Evolutionary conservation across 768 basidiomycete genomes (phyloP).

Genomic region (Gelatoporia subvermispora): DNA sequence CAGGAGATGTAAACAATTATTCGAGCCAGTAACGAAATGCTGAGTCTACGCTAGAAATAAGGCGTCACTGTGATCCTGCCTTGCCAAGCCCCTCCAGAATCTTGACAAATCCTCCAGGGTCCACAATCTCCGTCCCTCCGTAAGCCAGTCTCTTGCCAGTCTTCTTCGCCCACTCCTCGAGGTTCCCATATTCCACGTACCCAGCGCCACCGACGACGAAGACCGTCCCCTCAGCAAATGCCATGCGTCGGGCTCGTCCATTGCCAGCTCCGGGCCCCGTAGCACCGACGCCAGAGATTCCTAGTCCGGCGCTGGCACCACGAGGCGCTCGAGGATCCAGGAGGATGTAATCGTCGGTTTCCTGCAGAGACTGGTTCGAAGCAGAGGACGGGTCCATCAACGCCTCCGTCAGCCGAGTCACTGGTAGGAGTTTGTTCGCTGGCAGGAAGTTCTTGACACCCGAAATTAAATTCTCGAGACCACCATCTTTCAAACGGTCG

Average conservation of each 20-base stretch:
- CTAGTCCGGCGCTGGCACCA: constrained; percentile 39
- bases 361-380: constrained; percentile 89
- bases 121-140: constrained; percentile 92
- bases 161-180: constrained; percentile 87
- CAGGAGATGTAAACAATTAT: too few species aligned
- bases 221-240: constrained; percentile 83
- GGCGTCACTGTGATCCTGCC: constrained; percentile 7
- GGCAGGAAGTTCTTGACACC: constrained; percentile 98
- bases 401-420: constrained; percentile 91
- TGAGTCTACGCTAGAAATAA: not conserved
- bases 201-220: constrained; percentile 96
- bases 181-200: constrained; percentile 95
- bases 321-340: constrained; percentile 87
- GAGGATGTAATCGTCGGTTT: constrained; percentile 94
- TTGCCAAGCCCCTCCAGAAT: constrained; percentile 65
- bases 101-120: constrained; percentile 80
- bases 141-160: constrained; percentile 86
- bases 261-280: constrained; percentile 23
- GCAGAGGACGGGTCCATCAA: constrained; percentile 96
- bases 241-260: constrained; percentile 51
- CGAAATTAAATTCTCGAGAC: constrained; percentile 94
- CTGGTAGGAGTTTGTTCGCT: constrained; percentile 86
- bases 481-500: constrained; percentile 89
- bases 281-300: constrained; percentile 38
- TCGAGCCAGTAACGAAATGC: too few species aligned